Evolutionary conservation across 768 basidiomycete species (phyloP), one percentile per base, ranked within the genome.

Genomic region (Tephrocybe sp.): DNA sequence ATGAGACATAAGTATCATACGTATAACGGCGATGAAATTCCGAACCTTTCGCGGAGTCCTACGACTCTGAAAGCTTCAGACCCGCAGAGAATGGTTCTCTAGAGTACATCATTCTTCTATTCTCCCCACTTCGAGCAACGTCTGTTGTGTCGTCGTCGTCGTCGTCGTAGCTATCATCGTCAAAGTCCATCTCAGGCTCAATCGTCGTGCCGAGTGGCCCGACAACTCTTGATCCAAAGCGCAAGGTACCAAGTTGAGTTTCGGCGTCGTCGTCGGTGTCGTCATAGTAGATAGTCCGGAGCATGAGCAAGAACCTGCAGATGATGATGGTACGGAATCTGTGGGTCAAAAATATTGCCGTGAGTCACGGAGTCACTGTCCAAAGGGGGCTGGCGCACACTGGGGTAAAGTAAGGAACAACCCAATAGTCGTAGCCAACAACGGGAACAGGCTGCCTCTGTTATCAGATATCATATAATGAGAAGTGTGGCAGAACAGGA

Each of bases 241-340:
- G 53, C 17, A 62, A 50, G 2, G 63, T 51, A 11, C 57, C 58
- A 15, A 57, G 28, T 10, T 48, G 54, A 8, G 55, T 38, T 30
- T 55, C 47, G 1, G 48, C 45, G 10, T 54, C 56, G 1, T 53
- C 56, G 1, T 53, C 58, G 12, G 48, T 45, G 1, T 63, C 60
- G 32, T 57, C 60, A 39, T 56, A 62, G 34, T 64, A 65, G 26
- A 69, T 62, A 1, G 59, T 55, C 0, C 63, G 58, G 18, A 69
- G 64, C 54, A 60, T 65, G 2, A 67, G 54, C 8, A 69, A 58
- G 55, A 69, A 69, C 20, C 66, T 64, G 54, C 66, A 67, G 39
- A 69, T 69, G 24, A 69, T 63, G 32, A 69, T 69, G 15, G 66
- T 69, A 24, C 68, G 64, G 51, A 69, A 69, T 2, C 65, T 66